Evolutionary conservation across 1,139 yeast species (phyloP).

Genomic region (Arxiozyma slooffiae): DNA sequence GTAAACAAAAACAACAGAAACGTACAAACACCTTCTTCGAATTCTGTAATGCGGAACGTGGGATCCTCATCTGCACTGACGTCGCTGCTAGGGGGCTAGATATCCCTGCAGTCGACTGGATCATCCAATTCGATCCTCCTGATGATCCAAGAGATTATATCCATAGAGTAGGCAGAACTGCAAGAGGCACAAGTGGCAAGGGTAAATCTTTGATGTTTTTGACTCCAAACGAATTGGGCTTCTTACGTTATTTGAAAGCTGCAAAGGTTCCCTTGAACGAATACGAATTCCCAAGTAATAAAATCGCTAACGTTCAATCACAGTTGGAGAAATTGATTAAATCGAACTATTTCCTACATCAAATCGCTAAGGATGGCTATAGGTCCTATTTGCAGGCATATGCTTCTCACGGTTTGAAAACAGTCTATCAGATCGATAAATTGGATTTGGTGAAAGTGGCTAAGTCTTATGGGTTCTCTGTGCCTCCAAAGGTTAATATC

Average conservation of each 20-base stretch:
- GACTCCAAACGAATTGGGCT: conserved; percentile 89
- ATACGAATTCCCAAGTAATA: conserved; percentile 86
- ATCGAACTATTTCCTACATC: conserved; percentile 88
- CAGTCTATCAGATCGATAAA: conserved; percentile 92
- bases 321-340: conserved; percentile 86
- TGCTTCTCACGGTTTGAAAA: conserved; percentile 89
- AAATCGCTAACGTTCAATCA: conserved; percentile 90
- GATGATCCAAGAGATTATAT: conserved; percentile 98
- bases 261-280: conserved; percentile 96
- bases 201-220: conserved; percentile 93
- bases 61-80: conserved; percentile 87
- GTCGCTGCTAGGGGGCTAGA: conserved; percentile 98
- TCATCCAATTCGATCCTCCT: conserved; percentile 94
- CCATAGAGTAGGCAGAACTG: conserved; percentile 97
- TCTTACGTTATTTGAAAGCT: conserved; percentile 84
- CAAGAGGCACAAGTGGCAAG: conserved; percentile 84
- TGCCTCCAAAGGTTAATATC: conserved; percentile 94
- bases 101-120: conserved; percentile 96
- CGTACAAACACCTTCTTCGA: conserved; percentile 96
- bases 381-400: conserved; percentile 94
- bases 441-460: conserved; percentile 91
- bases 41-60: conserved; percentile 92
- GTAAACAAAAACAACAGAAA: conserved; percentile 96
- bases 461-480: conserved; percentile 85
- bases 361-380: conserved; percentile 95